phyloP scores from a whole-genome alignment of 345 rosid genomes.

The Aquilaria yunnanensis region DNA sequence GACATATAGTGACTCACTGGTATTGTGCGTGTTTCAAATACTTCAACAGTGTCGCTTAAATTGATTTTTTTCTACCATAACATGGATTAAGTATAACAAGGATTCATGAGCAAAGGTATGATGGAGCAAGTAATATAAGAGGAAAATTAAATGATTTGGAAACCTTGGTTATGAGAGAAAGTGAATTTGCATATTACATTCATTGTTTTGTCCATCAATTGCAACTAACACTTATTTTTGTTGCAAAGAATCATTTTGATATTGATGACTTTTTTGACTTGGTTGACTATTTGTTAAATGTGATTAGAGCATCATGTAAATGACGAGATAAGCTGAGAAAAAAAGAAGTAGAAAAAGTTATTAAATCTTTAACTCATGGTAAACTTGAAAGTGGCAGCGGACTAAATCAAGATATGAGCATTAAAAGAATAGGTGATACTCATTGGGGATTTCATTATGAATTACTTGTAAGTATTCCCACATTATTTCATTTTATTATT shows the following conservation, averaged over 20 bases:
- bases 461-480: too few relatives aligned
- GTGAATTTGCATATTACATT: background rate
- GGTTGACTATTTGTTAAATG: background rate
- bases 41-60: conserved; percentile 1
- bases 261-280: background rate
- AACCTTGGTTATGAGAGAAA: background rate
- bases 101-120: background rate
- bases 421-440: too few relatives aligned
- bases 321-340: background rate
- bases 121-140: conserved; percentile 2
- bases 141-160: conserved; percentile 1
- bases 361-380: background rate
- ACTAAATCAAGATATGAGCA: background rate
- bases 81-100: background rate
- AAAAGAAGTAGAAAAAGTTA: background rate
- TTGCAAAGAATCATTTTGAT: background rate
- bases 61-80: too few relatives aligned
- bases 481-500: too few relatives aligned
- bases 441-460: background rate
- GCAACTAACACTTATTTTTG: background rate
- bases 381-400: background rate
- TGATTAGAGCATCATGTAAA: conserved; percentile 3
- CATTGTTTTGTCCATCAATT: conserved; percentile 11
- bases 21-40: background rate
- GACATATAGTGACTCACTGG: conserved; percentile 4